These are phyloP conservation scores for Monosporascus sp. DNA, from an alignment of 2,329 filamentous ascomycete species.

Conservation along the genomic window DNA sequence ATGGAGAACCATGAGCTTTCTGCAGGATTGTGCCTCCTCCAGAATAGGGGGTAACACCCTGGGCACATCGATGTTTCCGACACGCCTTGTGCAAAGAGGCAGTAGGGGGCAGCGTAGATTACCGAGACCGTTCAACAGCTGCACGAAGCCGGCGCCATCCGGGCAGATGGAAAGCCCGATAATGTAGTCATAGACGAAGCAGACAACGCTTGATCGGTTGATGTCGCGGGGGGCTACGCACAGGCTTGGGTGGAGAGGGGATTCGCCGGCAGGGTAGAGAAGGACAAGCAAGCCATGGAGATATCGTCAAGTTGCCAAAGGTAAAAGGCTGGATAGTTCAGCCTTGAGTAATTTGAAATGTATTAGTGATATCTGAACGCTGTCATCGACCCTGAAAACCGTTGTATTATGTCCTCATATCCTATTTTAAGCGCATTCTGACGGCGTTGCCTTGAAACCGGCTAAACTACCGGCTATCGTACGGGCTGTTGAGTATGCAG, in stretches of 20 bases:
- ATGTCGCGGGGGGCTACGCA: slow-evolving; percentile 20
- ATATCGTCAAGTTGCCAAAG: too few relatives aligned
- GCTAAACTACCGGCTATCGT: not conserved
- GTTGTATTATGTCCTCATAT: too few relatives aligned
- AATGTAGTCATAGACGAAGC: slow-evolving; percentile 3
- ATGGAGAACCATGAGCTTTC: too few relatives aligned
- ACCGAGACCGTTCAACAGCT: not conserved
- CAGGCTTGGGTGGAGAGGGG: slow-evolving; percentile 15
- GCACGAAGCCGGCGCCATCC: slow-evolving; percentile 2
- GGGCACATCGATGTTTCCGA: too few relatives aligned
- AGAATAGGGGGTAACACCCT: too few relatives aligned
- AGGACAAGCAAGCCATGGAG: slow-evolving; percentile 2
- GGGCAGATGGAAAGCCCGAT: slow-evolving; percentile 7
- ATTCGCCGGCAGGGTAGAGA: slow-evolving; percentile 9
- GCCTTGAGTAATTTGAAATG: too few relatives aligned
- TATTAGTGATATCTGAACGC: too few relatives aligned
- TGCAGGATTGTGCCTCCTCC: too few relatives aligned
- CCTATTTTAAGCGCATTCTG: too few relatives aligned
- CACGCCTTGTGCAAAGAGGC: too few relatives aligned
- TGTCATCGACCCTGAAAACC: too few relatives aligned
- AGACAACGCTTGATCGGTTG: slow-evolving; percentile 5
- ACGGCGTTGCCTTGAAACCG: not conserved
- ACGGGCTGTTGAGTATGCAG: not conserved
- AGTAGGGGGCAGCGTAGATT: not conserved
- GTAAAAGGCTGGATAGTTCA: too few relatives aligned